Conservation (phyloP, 768 basidiomycete genomes). For the Lactarius quietus region DNA sequence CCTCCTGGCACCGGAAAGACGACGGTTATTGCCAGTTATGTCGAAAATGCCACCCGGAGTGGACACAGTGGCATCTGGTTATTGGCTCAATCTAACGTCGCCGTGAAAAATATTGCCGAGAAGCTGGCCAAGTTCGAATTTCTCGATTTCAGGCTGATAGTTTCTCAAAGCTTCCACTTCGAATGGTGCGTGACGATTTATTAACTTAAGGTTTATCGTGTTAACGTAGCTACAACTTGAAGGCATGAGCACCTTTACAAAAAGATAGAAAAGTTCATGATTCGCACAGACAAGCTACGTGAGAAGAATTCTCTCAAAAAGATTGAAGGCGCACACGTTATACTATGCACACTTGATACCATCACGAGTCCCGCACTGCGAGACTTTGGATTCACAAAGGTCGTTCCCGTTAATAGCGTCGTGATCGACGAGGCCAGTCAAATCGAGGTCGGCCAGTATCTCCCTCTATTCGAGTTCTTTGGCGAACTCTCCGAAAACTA, state of each 20-base stretch:
- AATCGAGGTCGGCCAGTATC: constrained; percentile 33
- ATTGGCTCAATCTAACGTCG: constrained; percentile 81
- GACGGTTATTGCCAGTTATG: constrained; percentile 35
- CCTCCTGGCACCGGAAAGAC: constrained; percentile 36
- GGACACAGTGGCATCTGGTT: constrained; percentile 60
- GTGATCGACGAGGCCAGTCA: constrained; percentile 38
- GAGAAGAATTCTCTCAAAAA: constrained; percentile 30
- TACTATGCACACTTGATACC: constrained; percentile 79
- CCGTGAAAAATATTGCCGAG: constrained; percentile 87
- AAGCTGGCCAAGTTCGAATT: constrained; percentile 60
- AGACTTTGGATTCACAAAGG: constrained; percentile 27
- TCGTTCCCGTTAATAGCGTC: constrained; percentile 32
- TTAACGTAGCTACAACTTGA: background rate
- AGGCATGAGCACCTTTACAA: constrained; percentile 83
- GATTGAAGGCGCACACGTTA: constrained; percentile 44
- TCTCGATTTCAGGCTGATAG: constrained; percentile 57
- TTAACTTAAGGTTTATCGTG: constrained; percentile 16
- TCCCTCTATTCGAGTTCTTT: constrained; percentile 30
- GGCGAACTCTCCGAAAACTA: constrained; percentile 33
- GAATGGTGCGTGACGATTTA: constrained; percentile 50
- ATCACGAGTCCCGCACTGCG: constrained; percentile 42
- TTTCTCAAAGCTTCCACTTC: constrained; percentile 64
- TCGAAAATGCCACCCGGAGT: constrained; percentile 31
- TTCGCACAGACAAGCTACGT: constrained; percentile 43
- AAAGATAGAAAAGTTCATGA: constrained; percentile 45